These are phyloP conservation scores for Rhizopus stolonifer DNA, from an alignment of 371 early-diverging fungal species.

Conservation along the genomic window DNA sequence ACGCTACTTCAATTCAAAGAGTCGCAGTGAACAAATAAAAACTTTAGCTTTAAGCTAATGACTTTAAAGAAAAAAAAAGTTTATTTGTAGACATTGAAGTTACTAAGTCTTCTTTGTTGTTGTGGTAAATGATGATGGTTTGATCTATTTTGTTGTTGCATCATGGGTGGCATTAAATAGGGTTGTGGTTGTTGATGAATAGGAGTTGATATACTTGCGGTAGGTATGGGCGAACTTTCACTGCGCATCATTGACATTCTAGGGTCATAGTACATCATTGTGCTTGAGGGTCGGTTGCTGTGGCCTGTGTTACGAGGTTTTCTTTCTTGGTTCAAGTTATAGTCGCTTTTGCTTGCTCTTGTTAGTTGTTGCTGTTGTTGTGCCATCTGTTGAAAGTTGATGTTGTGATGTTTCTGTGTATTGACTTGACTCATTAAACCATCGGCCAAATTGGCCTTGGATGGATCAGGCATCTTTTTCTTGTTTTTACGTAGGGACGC, in stretches of 20 bases:
- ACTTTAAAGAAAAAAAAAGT: not conserved
- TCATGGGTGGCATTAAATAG: conserved; percentile 12
- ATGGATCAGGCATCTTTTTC: conserved; percentile 33
- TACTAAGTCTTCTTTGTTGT: conserved; percentile 3
- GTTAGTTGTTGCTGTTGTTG: conserved; percentile 21
- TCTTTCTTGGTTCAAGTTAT: conserved; percentile 8
- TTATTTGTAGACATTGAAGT: conserved; percentile 1
- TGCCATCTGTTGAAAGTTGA: conserved; percentile 40
- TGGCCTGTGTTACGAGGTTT: not conserved
- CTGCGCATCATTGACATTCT: conserved; percentile 9
- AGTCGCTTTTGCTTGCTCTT: conserved; percentile 29
- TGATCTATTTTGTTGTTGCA: conserved; percentile 12
- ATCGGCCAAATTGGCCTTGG: conserved; percentile 34
- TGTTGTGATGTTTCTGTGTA: conserved; percentile 29
- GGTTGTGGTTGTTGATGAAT: conserved; percentile 9
- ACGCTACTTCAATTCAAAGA: conserved; percentile 17
- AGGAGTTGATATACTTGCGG: conserved; percentile 20
- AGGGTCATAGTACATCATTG: conserved; percentile 16
- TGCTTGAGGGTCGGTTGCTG: conserved; percentile 1
- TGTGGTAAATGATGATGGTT: conserved; percentile 5
- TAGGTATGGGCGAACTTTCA: conserved; percentile 23
- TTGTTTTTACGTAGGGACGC: conserved; percentile 24
- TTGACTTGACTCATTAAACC: conserved; percentile 37
- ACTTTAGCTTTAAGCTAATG: no score
- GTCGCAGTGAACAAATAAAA: not conserved